Base-by-base conservation (phyloP, 352 stramenopile genomes). In the Nothophytophthora sp. region DNA sequence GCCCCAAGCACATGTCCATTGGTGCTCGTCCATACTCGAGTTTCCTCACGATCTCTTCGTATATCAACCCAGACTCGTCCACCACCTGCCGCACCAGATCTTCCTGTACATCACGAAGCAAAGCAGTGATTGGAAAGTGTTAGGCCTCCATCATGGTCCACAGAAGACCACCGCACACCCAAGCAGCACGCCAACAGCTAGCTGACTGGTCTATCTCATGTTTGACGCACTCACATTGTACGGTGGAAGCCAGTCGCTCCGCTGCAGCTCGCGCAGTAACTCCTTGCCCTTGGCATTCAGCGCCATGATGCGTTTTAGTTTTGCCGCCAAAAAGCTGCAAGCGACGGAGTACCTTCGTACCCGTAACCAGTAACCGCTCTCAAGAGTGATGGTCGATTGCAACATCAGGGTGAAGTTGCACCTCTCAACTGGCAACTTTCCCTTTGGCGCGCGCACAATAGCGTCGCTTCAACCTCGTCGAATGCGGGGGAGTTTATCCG, bases 181-280 rank as follows among this genome's bases (percentile, higher is more conserved):
- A 36, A 42, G 41, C n/a, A 51, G 23, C 19, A 58, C 18, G 30
- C 28, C 20, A 27, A 4, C 22, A 44, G 32, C 25, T 20, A 32
- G 10, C 22, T 6, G 15, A 37, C 16, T 37, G 29, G 12, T 55
- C 38, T 54, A 48, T 58, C 41, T 40, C 9, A n/a, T n/a, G n/a
- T 25, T 15, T n/a, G 35, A 5, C 32, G 16, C 18, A 60, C 80
- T 44, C 62, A 93, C 90, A 61, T 97, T 97, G 71, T 96, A 97
- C 4, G 88, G 76, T 12, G 90, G 87, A 30, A 97, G 60, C 90
- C 90, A 97, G 63, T 97, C 88, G 62, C 89, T 97, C 18, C 88
- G 87, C 70, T 89, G 74, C 36, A 97, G 70, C 70, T 97, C 90
- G 42, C 85, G 83, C 48, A 97, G 65, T 32, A 97, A 66, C 63